phyloP scores from a whole-genome alignment of 352 stramenopile genomes.

The Aphanomyces astaci region DNA sequence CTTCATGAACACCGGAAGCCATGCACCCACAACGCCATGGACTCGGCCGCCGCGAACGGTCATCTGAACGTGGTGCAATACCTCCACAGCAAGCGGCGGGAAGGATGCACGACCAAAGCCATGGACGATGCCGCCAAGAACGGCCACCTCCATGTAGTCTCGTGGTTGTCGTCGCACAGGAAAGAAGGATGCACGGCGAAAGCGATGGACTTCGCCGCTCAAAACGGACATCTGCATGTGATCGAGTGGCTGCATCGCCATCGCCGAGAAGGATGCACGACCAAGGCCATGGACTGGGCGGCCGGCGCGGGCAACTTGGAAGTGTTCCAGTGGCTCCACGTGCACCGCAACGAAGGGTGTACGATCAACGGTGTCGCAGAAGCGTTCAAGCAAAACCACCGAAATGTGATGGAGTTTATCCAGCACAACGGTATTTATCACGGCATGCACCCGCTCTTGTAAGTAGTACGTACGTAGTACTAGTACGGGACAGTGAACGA shows the following conservation, averaged over 20 bases:
- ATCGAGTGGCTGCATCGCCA: constrained; percentile 21
- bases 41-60: constrained; percentile 21
- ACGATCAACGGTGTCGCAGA: constrained; percentile 22
- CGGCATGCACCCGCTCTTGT: constrained; percentile 19
- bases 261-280: constrained; percentile 23
- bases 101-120: constrained; percentile 19
- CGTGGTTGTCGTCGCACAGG: constrained; percentile 19
- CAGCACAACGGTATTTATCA: constrained; percentile 25
- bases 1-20: constrained; percentile 17
- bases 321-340: constrained; percentile 22
- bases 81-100: constrained; percentile 10
- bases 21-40: constrained; percentile 19
- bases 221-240: constrained; percentile 18
- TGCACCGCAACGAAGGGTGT: constrained; percentile 23
- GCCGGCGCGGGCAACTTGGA: constrained; percentile 21
- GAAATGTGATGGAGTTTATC: constrained; percentile 22
- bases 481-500: too few species aligned
- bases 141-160: constrained; percentile 17
- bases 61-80: constrained; percentile 21
- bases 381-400: constrained; percentile 21
- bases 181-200: constrained; percentile 14
- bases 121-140: constrained; percentile 21
- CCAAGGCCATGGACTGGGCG: constrained; percentile 24
- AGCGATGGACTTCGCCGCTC: constrained; percentile 20
- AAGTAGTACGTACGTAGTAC: too few species aligned